These are phyloP conservation scores for Thalia dealbata DNA, from an alignment of 176 grass and related monocot genomes.

Conservation along the genomic window DNA sequence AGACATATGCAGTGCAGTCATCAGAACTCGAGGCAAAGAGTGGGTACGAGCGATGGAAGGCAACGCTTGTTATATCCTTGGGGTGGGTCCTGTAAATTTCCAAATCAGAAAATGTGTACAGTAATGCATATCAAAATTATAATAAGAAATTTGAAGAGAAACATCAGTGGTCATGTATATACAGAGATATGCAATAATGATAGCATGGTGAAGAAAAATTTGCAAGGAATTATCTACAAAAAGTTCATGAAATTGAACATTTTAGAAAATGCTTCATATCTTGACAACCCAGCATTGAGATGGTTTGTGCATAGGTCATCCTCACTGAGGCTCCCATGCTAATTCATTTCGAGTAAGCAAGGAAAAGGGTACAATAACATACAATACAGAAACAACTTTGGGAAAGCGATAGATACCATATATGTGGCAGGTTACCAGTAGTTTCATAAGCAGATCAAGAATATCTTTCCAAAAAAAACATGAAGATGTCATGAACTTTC, in stretches of 20 bases:
- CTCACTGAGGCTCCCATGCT: no score
- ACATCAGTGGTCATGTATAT: neutral
- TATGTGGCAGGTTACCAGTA: no score
- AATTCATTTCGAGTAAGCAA: no score
- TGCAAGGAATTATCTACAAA: neutral
- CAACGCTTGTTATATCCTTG: conserved; percentile 81
- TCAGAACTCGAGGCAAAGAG: conserved; percentile 81
- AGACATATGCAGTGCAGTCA: conserved; percentile 82
- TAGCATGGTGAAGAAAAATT: neutral
- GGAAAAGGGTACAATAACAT: no score
- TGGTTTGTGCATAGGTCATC: no score
- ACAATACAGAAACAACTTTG: no score
- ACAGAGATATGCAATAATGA: neutral
- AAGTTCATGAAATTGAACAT: neutral
- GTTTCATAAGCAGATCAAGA: no score
- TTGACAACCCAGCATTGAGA: no score
- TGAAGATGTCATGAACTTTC: no score
- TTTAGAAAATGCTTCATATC: no score
- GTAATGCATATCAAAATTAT: neutral
- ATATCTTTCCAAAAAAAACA: no score
- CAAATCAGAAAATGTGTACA: neutral
- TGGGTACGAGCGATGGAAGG: conserved; percentile 70
- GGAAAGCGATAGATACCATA: no score
- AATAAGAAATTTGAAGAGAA: neutral
- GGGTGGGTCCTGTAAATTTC: conserved; percentile 51